Percentiles rank a stretch among this genome's conserved stretches.
phyloP scores from a whole-genome alignment of 176 grass and related monocot species.

The Triticum aestivum region DNA sequence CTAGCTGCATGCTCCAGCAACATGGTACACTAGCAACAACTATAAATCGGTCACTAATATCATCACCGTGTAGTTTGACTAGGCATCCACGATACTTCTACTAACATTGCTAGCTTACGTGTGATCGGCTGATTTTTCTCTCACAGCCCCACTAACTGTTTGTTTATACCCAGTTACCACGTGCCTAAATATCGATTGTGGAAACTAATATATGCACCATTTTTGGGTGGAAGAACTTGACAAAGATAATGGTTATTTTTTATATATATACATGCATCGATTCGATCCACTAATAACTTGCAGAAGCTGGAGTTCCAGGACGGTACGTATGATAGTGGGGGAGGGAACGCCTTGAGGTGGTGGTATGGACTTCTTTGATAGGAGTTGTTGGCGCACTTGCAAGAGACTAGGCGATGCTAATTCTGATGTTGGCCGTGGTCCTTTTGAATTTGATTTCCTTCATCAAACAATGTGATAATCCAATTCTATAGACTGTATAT shows the following conservation, averaged over 20 bases:
- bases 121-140: neutral
- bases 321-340: neutral
- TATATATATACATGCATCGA: neutral
- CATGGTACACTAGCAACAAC: slow-evolving; percentile 13
- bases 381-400: neutral
- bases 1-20: slow-evolving; percentile 23
- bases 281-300: slow-evolving; percentile 1
- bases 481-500: neutral
- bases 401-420: neutral
- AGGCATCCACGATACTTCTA: slow-evolving; percentile 35
- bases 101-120: neutral
- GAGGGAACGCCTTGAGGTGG: neutral
- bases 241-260: neutral
- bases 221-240: slow-evolving; percentile 19
- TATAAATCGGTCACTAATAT: neutral
- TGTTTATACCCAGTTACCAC: slow-evolving; percentile 23
- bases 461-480: neutral
- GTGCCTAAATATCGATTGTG: slow-evolving; percentile 23
- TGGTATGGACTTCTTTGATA: neutral
- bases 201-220: neutral
- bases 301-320: neutral
- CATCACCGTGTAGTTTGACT: slow-evolving; percentile 34
- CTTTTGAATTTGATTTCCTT: neutral
- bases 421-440: neutral
- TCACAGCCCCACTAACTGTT: slow-evolving; percentile 40